These are phyloP conservation scores for Neoascochyta sp. DNA, from an alignment of 2,329 filamentous ascomycete species.

Conservation along the genomic window DNA sequence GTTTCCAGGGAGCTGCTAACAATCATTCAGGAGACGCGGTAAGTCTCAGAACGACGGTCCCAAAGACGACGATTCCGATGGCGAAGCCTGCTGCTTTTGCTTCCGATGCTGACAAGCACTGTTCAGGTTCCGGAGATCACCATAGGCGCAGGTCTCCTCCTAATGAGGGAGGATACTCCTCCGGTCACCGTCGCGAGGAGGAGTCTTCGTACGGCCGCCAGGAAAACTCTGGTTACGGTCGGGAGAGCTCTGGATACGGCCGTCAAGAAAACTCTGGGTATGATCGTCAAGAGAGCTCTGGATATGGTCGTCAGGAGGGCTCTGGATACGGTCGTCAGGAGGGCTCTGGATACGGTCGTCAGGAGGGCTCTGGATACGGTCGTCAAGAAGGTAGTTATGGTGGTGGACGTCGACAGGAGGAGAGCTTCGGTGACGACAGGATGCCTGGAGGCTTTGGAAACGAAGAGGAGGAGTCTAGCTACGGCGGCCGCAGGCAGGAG, in stretches of 20 bases:
- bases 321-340: constrained; percentile 3
- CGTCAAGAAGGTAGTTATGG: constrained; percentile 3
- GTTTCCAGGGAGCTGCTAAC: constrained; percentile 9
- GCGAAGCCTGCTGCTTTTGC: constrained; percentile 28
- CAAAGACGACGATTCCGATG: constrained; percentile 33
- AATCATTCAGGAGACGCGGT: constrained; percentile 26
- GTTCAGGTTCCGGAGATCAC: constrained; percentile 16
- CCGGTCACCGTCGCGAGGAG: constrained; percentile 1
- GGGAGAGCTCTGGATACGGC: constrained; percentile 4
- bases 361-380: constrained; percentile 5
- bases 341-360: constrained; percentile 4
- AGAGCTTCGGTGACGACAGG: constrained; percentile 10
- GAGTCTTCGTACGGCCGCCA: constrained; percentile 1
- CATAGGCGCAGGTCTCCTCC: constrained; percentile 7
- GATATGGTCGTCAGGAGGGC: constrained; percentile 1
- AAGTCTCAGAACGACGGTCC: constrained; percentile 40
- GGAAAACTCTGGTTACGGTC: constrained; percentile 3
- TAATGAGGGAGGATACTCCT: not conserved
- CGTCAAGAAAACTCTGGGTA: constrained; percentile 4
- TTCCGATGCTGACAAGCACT: constrained; percentile 24
- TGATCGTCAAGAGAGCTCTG: constrained; percentile 1
- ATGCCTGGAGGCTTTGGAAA: constrained; percentile 14
- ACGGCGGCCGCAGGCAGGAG: constrained; percentile 9
- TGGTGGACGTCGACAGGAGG: constrained; percentile 7
- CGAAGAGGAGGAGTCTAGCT: constrained; percentile 6